Base-by-base conservation (phyloP, 305 asterid species). In the Ilex paraguariensis region DNA sequence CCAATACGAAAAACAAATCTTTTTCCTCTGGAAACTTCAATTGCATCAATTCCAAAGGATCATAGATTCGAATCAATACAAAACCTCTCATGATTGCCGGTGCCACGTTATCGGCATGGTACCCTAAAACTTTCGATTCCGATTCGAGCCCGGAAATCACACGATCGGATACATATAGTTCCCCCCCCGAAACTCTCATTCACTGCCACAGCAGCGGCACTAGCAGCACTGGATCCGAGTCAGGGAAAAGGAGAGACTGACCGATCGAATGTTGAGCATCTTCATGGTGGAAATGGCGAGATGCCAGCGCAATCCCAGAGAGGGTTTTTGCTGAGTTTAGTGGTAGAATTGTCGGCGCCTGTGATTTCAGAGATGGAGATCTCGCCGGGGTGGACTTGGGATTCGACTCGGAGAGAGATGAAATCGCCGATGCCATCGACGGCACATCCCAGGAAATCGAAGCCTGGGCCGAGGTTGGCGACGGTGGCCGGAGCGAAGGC, bases 391-490 rank as follows among this genome's bases (percentile, higher is more conserved):
- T 30, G 81, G 62, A 88, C 91, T 5, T 54, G n/a, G 0, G 95
- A 80, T 62, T 91, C 98, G 45, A 88, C 65, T 0, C 61, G 70
- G 70, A 91, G 76, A 66, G 66, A 72, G 60, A 88, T 93, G 59
- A 66, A 66, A 61, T 91, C 96, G 14, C 96, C 98, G 54, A 91
- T 54, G 3, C 98, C 98, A 30, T 86, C 96, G 33, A 91, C 94
- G 45, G 95, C 96, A 71, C 98, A 91, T 0, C 98, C 96, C 0
- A 91, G 84, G 54, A 91, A 88, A 66, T 91, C 96, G 66, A 91
- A 91, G 3, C 98, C 95, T 3, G 96, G 96, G 3, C 98, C 98
- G 5, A 91, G 82, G 49, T 91, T 91, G 15, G 98, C 98, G 1
- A 91, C 76, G 0, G 98, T 88, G 31, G 98, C 96, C 3, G 98